Evolutionary conservation across 2,329 filamentous ascomycete species (phyloP).

Genomic region (Tetracladium maxilliforme): DNA sequence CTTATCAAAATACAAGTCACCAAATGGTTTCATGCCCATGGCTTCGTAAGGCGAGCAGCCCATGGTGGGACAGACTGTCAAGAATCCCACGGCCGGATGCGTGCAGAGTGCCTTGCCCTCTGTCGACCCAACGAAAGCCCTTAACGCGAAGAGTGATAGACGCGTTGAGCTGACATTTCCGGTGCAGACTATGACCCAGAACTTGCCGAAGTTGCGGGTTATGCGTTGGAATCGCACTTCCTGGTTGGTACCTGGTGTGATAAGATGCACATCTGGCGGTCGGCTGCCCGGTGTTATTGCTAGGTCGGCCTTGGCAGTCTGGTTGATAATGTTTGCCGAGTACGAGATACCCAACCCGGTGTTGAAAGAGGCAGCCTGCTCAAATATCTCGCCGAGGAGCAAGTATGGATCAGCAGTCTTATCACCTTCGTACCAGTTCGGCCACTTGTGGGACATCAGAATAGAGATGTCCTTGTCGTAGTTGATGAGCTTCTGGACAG

Average conservation of each 20-base stretch:
- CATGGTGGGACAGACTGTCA: conserved; percentile 26
- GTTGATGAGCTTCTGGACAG: conserved; percentile 20
- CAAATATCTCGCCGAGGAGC: conserved; percentile 38
- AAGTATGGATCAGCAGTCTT: conserved; percentile 21
- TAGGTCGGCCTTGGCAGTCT: conserved; percentile 5
- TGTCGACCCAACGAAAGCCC: conserved; percentile 3
- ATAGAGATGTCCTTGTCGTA: conserved; percentile 23
- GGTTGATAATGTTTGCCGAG: conserved; percentile 28
- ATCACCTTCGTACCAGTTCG: conserved; percentile 23
- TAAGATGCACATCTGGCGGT: conserved; percentile 27
- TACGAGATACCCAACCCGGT: conserved; percentile 46
- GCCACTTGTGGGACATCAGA: conserved; percentile 23
- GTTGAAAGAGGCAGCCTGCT: conserved; percentile 44
- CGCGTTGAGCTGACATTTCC: conserved; percentile 15
- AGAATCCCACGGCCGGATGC: conserved; percentile 28
- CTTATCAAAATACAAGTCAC: conserved; percentile 39
- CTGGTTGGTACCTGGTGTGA: conserved; percentile 28
- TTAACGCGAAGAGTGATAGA: conserved; percentile 6
- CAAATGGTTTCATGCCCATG: conserved; percentile 27
- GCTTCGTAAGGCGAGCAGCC: conserved; percentile 26
- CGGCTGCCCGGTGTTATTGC: conserved; percentile 22
- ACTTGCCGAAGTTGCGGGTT: conserved; percentile 24
- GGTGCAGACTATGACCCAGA: conserved; percentile 25
- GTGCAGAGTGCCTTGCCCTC: conserved; percentile 10
- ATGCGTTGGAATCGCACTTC: conserved; percentile 24